Evolutionary conservation across 1,284 basidiomycete genomes (phyloP).

Genomic region (Leccinum griseonigrum): DNA sequence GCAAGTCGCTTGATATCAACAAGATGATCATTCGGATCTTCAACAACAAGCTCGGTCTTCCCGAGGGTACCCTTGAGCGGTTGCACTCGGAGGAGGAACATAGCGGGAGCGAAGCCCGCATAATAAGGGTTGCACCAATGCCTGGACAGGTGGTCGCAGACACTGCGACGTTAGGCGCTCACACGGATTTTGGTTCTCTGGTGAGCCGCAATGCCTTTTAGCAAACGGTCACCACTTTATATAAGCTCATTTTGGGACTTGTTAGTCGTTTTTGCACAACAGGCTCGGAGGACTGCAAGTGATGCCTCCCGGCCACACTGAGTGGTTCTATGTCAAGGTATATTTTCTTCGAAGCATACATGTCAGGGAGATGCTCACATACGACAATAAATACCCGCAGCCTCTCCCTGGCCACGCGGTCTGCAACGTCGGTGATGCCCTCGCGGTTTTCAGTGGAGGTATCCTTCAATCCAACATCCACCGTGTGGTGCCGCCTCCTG

Average conservation of each 20-base stretch:
- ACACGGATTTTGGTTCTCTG: conserved; percentile 56
- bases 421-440: conserved; percentile 61
- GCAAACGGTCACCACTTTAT: neutral
- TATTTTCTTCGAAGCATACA: neutral
- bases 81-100: conserved; percentile 47
- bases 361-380: neutral
- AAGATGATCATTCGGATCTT: conserved; percentile 53
- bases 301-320: conserved; percentile 55
- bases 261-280: conserved; percentile 64
- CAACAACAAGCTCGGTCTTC: conserved; percentile 55
- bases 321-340: conserved; percentile 70
- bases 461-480: conserved; percentile 58
- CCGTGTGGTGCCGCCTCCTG: conserved; percentile 48
- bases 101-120: conserved; percentile 60
- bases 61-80: conserved; percentile 44
- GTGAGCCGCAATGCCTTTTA: conserved; percentile 25
- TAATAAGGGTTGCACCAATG: conserved; percentile 50
- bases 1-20: conserved; percentile 56
- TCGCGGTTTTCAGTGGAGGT: conserved; percentile 57
- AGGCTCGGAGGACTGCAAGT: conserved; percentile 72
- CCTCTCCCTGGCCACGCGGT: conserved; percentile 59
- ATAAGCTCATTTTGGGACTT: neutral
- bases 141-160: conserved; percentile 23
- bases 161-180: conserved; percentile 45
- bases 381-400: conserved; percentile 12